These are phyloP conservation scores for Grammothele lineata DNA, from an alignment of 768 basidiomycete species.

Conservation along the genomic window DNA sequence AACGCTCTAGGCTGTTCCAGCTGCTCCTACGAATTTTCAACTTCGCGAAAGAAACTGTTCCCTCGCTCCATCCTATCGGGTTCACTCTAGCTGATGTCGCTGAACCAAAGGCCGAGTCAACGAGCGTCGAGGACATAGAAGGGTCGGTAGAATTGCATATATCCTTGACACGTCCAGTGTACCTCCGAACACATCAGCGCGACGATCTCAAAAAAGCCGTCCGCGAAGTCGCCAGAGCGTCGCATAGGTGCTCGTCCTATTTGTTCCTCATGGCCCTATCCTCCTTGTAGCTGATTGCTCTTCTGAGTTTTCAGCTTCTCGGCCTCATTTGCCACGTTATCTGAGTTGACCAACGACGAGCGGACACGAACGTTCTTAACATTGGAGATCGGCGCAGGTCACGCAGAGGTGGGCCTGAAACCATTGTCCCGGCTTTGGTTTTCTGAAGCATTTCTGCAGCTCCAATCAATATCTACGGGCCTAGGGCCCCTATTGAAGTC, in stretches of 20 bases:
- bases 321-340: slow-evolving; percentile 68
- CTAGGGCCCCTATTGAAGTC: slow-evolving; percentile 35
- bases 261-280: no score
- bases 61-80: slow-evolving; percentile 45
- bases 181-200: slow-evolving; percentile 73
- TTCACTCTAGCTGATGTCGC: neutral
- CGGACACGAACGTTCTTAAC: slow-evolving; percentile 75
- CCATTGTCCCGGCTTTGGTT: no score
- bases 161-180: slow-evolving; percentile 81
- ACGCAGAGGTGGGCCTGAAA: slow-evolving; percentile 59
- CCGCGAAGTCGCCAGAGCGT: slow-evolving; percentile 43
- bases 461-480: no score
- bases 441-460: no score
- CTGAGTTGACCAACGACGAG: slow-evolving; percentile 76
- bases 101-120: neutral
- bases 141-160: slow-evolving; percentile 60
- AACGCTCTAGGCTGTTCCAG: slow-evolving; percentile 38
- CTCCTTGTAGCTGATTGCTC: no score
- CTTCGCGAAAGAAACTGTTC: slow-evolving; percentile 40
- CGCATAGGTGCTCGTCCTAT: slow-evolving; percentile 37
- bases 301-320: slow-evolving; percentile 60
- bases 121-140: slow-evolving; percentile 8
- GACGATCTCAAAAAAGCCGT: slow-evolving; percentile 67
- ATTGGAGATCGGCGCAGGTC: slow-evolving; percentile 80
- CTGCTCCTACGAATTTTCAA: slow-evolving; percentile 42